Evolutionary conservation across 352 stramenopile species (phyloP), one percentile per base, ranked within the genome.

Genomic region (Sclerospora graminicola): DNA sequence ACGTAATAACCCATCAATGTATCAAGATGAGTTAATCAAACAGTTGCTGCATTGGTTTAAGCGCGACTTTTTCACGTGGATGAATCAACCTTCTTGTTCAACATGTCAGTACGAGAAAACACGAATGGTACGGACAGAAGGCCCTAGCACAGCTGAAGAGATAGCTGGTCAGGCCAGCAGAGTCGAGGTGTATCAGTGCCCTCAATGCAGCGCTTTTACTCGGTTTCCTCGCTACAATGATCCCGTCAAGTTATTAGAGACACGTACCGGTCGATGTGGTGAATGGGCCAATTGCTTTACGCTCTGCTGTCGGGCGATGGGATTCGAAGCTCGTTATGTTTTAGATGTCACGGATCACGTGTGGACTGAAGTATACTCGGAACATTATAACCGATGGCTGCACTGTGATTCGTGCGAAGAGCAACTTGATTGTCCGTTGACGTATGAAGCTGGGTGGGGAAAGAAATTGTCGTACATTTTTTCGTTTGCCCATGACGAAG

Each of bases 301-400:
- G 7, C 69, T 97, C 0, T 87, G 84, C 46, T 95, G 82, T 28
- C 73, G 81, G 11, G 74, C 89, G 1, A 79, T 96, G 61, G 85
- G 87, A 4, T 95, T 95, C 18, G 85, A 97, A 45, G 76, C 82
- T 20, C 84, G 89, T 8, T 96, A 97, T 35, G 81, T 97, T 5
- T 52, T 95, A 5, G 93, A 98, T 64, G 82, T 95, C 15, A 97
- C 89, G 0, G 93, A 98, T 51, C 93, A 98, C 49, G 87, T 98
- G 6, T 98, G 93, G 93, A 93, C 76, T 8, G 93, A 98, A 65
- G 83, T 97, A 11, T 96, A 87, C 54, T 86, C 68, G 9, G 50
- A 81, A 7, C 56, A 83, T 29, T 64, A 55, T 34, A 72, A 86
- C 45, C 62, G 82, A 39, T 97, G 89, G 89, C 54, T 98, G n/a